Percentiles rank a stretch among this genome's conserved stretches.
phyloP scores from a whole-genome alignment of 768 basidiomycete genomes.

The Lepiota venenata region DNA sequence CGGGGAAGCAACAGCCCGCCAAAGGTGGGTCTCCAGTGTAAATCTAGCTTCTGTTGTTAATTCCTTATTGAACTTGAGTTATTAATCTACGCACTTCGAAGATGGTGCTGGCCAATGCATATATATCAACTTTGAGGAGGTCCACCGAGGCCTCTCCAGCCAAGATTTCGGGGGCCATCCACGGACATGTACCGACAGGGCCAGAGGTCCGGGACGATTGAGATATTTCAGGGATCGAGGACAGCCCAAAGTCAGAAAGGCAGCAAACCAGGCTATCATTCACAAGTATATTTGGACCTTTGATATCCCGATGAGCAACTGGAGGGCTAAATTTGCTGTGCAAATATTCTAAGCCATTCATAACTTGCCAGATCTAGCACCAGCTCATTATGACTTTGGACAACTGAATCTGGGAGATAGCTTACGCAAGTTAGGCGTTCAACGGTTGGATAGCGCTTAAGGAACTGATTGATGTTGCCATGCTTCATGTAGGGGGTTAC shows the following conservation, averaged over 20 bases:
- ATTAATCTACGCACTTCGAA: background rate
- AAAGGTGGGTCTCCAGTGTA: background rate
- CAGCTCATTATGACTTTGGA: too few relatives aligned
- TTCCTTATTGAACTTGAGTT: background rate
- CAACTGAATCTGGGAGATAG: too few relatives aligned
- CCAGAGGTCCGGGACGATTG: background rate
- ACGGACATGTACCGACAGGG: background rate
- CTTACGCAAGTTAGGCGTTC: background rate
- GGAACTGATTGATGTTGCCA: background rate
- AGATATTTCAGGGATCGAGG: background rate
- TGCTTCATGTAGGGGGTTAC: background rate
- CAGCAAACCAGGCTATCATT: background rate
- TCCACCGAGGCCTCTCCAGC: background rate
- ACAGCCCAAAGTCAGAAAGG: background rate
- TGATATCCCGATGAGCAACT: background rate
- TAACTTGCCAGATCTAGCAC: constrained; percentile 2
- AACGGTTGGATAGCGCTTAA: background rate
- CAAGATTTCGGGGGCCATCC: background rate
- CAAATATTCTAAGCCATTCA: background rate
- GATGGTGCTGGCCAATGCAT: background rate
- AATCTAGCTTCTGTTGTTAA: background rate
- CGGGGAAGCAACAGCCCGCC: background rate
- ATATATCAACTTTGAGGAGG: background rate
- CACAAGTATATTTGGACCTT: background rate
- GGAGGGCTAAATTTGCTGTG: background rate